These are phyloP conservation scores for Dactylonectria estremocensis DNA, from an alignment of 2,329 filamentous ascomycete genomes.

Conservation along the genomic window DNA sequence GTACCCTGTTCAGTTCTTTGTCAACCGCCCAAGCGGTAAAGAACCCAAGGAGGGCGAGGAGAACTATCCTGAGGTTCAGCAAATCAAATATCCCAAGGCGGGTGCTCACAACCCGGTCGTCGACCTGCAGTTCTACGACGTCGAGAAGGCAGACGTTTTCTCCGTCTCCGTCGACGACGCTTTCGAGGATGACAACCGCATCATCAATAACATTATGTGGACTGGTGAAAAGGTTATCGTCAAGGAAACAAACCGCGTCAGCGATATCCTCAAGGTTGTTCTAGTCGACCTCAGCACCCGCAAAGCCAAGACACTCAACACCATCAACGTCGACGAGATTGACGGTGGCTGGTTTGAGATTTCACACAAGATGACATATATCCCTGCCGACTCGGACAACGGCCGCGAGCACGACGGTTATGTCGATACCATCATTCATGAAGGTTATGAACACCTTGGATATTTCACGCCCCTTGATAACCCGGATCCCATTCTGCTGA, in stretches of 20 bases:
- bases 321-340: slow-evolving; percentile 83
- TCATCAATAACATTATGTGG: slow-evolving; percentile 96
- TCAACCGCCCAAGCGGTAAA: slow-evolving; percentile 86
- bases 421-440: slow-evolving; percentile 89
- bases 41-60: slow-evolving; percentile 79
- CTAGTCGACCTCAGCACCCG: slow-evolving; percentile 84
- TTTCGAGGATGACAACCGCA: slow-evolving; percentile 84
- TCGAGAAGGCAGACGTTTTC: slow-evolving; percentile 83
- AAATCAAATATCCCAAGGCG: slow-evolving; percentile 98
- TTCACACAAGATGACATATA: slow-evolving; percentile 85
- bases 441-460: slow-evolving; percentile 90
- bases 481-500: slow-evolving; percentile 86
- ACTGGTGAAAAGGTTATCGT: slow-evolving; percentile 87
- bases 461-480: slow-evolving; percentile 94
- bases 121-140: slow-evolving; percentile 89
- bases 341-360: slow-evolving; percentile 99
- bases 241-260: slow-evolving; percentile 94
- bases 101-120: slow-evolving; percentile 95
- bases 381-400: slow-evolving; percentile 85
- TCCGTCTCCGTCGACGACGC: slow-evolving; percentile 82
- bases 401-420: slow-evolving; percentile 89
- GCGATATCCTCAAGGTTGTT: slow-evolving; percentile 89
- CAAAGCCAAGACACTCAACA: slow-evolving; percentile 83
- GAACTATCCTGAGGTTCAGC: slow-evolving; percentile 88
- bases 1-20: slow-evolving; percentile 94